phyloP scores from a whole-genome alignment of 495 filamentous ascomycete genomes.

The Podospora pseudoanserina region DNA sequence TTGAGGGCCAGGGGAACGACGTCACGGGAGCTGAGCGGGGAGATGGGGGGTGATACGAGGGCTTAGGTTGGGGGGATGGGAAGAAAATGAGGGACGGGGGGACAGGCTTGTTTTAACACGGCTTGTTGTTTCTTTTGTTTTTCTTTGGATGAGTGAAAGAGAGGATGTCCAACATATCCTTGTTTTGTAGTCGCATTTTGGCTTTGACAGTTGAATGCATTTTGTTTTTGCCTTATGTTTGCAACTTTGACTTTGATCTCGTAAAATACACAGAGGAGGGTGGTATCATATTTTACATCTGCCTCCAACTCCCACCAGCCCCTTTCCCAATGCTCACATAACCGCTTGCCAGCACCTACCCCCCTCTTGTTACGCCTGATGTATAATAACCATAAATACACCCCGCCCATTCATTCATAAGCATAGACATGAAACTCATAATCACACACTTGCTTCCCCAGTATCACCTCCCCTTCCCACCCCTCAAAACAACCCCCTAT shows the following conservation, averaged over 20 bases:
- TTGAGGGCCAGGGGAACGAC: slow-evolving; percentile 40
- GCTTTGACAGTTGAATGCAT: neutral
- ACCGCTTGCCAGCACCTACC: neutral
- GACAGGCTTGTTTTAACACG: neutral
- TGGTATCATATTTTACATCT: neutral
- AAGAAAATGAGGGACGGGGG: neutral
- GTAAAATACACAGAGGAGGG: neutral
- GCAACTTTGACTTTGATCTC: neutral
- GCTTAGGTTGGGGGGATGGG: neutral
- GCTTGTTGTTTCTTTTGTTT: neutral
- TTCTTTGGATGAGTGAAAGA: neutral
- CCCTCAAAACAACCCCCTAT: neutral
- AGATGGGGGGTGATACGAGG: slow-evolving; percentile 53
- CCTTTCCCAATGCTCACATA: neutral
- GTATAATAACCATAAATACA: neutral
- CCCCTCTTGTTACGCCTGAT: neutral
- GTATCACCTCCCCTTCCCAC: slow-evolving; percentile 19
- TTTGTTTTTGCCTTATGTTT: neutral
- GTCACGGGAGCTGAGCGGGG: slow-evolving; percentile 48
- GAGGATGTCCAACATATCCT: slow-evolving; percentile 1
- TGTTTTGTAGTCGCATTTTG: slow-evolving; percentile 2
- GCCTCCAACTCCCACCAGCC: neutral
- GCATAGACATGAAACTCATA: neutral
- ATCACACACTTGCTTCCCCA: neutral
- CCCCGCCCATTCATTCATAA: neutral